Base-by-base conservation (phyloP, 2,329 filamentous ascomycete genomes). In the Sporothrix inflata region DNA sequence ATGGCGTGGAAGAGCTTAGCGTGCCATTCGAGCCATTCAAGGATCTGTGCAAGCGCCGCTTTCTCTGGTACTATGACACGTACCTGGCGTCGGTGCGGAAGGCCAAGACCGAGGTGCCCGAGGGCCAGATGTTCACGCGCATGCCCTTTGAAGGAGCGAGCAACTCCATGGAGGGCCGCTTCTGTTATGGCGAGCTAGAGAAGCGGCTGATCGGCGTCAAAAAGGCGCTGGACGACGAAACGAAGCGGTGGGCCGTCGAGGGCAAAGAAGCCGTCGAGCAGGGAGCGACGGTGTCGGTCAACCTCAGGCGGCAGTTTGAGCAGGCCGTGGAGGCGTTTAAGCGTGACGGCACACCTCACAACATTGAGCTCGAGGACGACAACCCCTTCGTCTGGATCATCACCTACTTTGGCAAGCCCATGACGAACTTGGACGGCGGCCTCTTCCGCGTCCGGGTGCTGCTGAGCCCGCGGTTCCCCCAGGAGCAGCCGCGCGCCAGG, bases 1-100 rank as follows among this genome's bases (percentile, higher is more conserved):
- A 87, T 49, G 83, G 84, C 30, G 79, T 79, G 24, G 84, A 82
- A 73, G 89, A 91, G 53, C 79, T 81, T 0, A 81, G 78, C 8
- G 78, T 88, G 0, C 86, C 88, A 0, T 97, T 94, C 80, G 92
- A 97, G 76, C 93, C 94, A 0, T 98, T 98, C 83, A 91, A 90
- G 76, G 95, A 98, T 78, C 85, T 97, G 5, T 93, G 92, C 85
- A 98, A 98, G 82, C 90, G 92, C 49, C 90, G 94, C 1, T 98
- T 98, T 79, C 84, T 98, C 16, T 98, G 96, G 96, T 98, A 98
- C 82, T 97, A 93, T 80, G 92, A 97, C 76, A 92, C 92, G 3
- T 98, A 98, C 78, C 84, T 96, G 27, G 84, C 87, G 3, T 87
- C 91, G 1, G 90, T 97, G 69, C 85, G 89, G 49, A 86, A 89